Conservation (phyloP, 2,329 filamentous ascomycete genomes). For the Pseudophaeomoniella oleicola region DNA sequence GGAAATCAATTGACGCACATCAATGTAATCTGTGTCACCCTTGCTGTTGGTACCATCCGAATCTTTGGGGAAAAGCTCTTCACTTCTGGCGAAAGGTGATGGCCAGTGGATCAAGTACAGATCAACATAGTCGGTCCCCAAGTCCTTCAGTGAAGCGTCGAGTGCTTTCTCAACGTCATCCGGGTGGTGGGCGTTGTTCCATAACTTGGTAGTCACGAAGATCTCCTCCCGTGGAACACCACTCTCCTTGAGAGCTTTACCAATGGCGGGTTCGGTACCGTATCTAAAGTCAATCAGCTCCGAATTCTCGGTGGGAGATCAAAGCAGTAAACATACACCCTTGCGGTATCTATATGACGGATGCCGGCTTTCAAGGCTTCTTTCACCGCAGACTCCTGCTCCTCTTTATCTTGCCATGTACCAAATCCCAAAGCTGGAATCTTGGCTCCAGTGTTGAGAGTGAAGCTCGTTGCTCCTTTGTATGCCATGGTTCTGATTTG, state of each 20-base stretch:
- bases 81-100: slow-evolving; percentile 16
- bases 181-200: slow-evolving; percentile 36
- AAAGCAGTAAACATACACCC: slow-evolving; percentile 27
- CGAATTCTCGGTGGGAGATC: too few relatives aligned
- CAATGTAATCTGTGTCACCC: background rate
- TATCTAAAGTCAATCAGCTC: slow-evolving; percentile 4
- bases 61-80: slow-evolving; percentile 5
- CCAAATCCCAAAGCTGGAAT: slow-evolving; percentile 18
- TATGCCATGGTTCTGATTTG: too few relatives aligned
- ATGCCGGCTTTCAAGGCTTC: slow-evolving; percentile 37
- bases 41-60: slow-evolving; percentile 2
- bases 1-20: slow-evolving; percentile 2
- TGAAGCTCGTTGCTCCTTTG: too few relatives aligned
- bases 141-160: slow-evolving; percentile 44
- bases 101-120: slow-evolving; percentile 47
- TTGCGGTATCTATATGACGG: slow-evolving; percentile 41
- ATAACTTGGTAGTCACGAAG: slow-evolving; percentile 38
- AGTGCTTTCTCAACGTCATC: slow-evolving; percentile 38
- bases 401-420: slow-evolving; percentile 14
- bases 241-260: slow-evolving; percentile 37
- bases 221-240: slow-evolving; percentile 34
- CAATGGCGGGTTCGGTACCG: slow-evolving; percentile 38
- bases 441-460: slow-evolving; percentile 17
- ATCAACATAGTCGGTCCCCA: slow-evolving; percentile 58
- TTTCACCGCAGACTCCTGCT: slow-evolving; percentile 21